Evolutionary conservation across 2,329 filamentous ascomycete species (phyloP).

Genomic region (Aspergillus glaucus): DNA sequence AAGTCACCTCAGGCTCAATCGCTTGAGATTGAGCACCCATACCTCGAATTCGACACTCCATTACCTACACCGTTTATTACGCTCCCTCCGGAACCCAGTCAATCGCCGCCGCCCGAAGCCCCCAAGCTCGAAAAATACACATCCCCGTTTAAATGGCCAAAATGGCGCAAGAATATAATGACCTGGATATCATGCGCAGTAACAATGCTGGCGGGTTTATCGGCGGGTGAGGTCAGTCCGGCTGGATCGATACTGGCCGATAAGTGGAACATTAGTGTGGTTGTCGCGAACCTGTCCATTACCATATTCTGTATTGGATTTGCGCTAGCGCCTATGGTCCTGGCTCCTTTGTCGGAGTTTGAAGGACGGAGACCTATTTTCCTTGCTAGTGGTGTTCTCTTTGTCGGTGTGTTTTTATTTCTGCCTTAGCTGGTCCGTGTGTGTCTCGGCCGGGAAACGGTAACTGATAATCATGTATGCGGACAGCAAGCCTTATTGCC

Average conservation of each 20-base stretch:
- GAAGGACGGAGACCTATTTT: slow-evolving; percentile 83
- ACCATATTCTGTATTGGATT: slow-evolving; percentile 80
- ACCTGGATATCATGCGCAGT: slow-evolving; percentile 69
- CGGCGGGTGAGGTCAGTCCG: slow-evolving; percentile 73
- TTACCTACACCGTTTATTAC: slow-evolving; percentile 43
- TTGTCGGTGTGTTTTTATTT: slow-evolving; percentile 43
- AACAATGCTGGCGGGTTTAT: slow-evolving; percentile 71
- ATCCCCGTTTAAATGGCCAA: slow-evolving; percentile 69
- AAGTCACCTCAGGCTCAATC: background rate
- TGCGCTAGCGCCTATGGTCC: slow-evolving; percentile 74
- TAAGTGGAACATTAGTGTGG: slow-evolving; percentile 58
- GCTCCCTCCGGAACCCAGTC: slow-evolving; percentile 21
- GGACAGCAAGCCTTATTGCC: slow-evolving; percentile 56
- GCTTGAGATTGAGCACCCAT: slow-evolving; percentile 48
- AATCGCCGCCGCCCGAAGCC: slow-evolving; percentile 45
- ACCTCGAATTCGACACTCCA: slow-evolving; percentile 57
- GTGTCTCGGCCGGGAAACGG: background rate
- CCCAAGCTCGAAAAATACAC: slow-evolving; percentile 62
- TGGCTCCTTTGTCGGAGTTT: slow-evolving; percentile 83
- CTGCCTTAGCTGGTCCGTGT: background rate
- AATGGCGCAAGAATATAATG: slow-evolving; percentile 61
- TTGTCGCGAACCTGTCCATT: slow-evolving; percentile 68
- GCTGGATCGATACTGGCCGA: slow-evolving; percentile 58
- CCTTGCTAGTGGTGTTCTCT: slow-evolving; percentile 64
- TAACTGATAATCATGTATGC: slow-evolving; percentile 5